These are phyloP conservation scores for Cladosporium sp. DNA, from an alignment of 2,329 filamentous ascomycete species.

Conservation along the genomic window DNA sequence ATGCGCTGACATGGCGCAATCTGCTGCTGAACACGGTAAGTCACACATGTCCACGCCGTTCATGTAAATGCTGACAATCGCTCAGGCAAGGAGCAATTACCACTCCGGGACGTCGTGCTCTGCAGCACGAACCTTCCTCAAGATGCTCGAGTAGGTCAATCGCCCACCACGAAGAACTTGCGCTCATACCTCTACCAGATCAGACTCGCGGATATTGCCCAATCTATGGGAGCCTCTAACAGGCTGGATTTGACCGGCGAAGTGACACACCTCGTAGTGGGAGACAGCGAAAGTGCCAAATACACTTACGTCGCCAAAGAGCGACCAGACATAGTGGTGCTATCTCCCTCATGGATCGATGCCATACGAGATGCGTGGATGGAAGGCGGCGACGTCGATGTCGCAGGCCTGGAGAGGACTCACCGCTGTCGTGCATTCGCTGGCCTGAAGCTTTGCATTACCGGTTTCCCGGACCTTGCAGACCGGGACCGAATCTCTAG, in stretches of 20 bases:
- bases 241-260: conserved; percentile 92
- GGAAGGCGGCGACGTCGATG: conserved; percentile 68
- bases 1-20: not conserved
- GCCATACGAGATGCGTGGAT: conserved; percentile 78
- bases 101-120: conserved; percentile 26
- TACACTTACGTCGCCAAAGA: conserved; percentile 93
- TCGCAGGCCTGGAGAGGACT: conserved; percentile 61
- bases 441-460: conserved; percentile 61
- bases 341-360: conserved; percentile 79
- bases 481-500: conserved; percentile 65
- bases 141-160: conserved; percentile 29
- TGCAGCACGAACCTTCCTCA: conserved; percentile 31
- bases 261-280: conserved; percentile 90
- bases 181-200: conserved; percentile 20
- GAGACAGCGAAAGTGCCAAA: conserved; percentile 83
- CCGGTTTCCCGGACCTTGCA: conserved; percentile 61
- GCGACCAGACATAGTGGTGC: conserved; percentile 76
- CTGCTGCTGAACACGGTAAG: not conserved
- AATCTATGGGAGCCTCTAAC: conserved; percentile 80
- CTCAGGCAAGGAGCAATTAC: conserved; percentile 17
- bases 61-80: not conserved
- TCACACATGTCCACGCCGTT: not conserved
- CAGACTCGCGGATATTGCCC: conserved; percentile 52
- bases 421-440: conserved; percentile 61
- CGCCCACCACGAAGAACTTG: not conserved